Base-by-base conservation (phyloP, 1,284 basidiomycete species). In the Papiliotrema terrestris region DNA sequence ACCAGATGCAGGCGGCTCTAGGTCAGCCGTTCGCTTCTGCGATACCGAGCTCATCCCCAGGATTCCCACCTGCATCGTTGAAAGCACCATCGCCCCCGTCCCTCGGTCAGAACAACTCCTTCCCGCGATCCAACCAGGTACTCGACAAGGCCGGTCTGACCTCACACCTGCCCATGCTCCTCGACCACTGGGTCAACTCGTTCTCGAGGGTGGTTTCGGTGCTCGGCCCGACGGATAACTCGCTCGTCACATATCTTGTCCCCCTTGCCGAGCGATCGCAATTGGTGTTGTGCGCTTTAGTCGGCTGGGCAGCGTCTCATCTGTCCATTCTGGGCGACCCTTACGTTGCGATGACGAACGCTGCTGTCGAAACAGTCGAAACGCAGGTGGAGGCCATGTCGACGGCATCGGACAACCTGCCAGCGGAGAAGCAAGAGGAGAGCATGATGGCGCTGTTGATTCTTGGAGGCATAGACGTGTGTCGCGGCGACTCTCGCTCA, bases 381-480 rank as follows among this genome's bases (percentile, higher is more conserved):
- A 29, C 61, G 41, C 63, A 67, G 51, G 51, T 62, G 19, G 61
- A 65, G 48, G 56, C 60, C 32, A 53, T 65, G 32, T 32, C 29
- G 11, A 54, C 57, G 41, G 37, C 13, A 13, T 17, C 17, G 5
- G 48, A 37, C 32, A 3, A 25, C 20, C 17, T 49, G 48, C 53
- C 59, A 11, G 60, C 60, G 22, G 62, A 60, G 32, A 55, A 62
- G 17, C 51, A 55, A 19, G 67, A 68, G 51, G 63, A 68, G 52
- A 60, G 63, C 55, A 58, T 68, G 60, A 67, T 63, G 67, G 59
- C 65, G 22, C 54, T 68, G 35, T 54, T 66, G 32, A 68, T 68
- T 20, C 54, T 68, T 11, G 65, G 65, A n/a, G 67, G 65, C 0
- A 57, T 66, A n/a, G 62, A 68, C 43, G 61, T 68, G 23, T 57